Conservation (phyloP, 2,329 filamentous ascomycete species). For the Aureobasidium sp. region DNA sequence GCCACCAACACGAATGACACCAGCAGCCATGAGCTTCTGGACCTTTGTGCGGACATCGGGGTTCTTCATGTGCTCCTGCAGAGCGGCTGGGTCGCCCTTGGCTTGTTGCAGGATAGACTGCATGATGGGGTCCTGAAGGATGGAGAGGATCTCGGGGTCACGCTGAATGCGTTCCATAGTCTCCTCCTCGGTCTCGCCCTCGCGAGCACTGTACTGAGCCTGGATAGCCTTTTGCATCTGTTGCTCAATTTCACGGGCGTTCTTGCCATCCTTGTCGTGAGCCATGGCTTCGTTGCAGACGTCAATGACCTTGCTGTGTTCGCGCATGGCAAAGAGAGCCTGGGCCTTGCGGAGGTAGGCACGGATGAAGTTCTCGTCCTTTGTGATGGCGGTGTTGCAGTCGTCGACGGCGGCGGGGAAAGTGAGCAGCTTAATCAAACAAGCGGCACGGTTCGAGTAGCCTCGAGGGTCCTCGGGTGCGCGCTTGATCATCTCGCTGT, state of each 20-base stretch:
- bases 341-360: constrained; percentile 96
- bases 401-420: constrained; percentile 92
- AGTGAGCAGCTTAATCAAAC: constrained; percentile 91
- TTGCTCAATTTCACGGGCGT: constrained; percentile 84
- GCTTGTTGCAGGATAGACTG: constrained; percentile 95
- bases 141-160: constrained; percentile 60
- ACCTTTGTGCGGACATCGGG: constrained; percentile 77
- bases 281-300: constrained; percentile 73
- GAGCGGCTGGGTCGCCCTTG: constrained; percentile 81
- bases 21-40: constrained; percentile 87
- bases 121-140: constrained; percentile 75
- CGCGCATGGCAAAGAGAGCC: constrained; percentile 93
- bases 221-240: constrained; percentile 89
- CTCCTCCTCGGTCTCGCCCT: constrained; percentile 88
- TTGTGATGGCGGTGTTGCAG: constrained; percentile 85
- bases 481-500: constrained; percentile 94
- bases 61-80: constrained; percentile 98
- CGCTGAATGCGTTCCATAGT: constrained; percentile 83
- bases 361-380: constrained; percentile 84
- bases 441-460: constrained; percentile 94
- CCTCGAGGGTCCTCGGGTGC: constrained; percentile 87
- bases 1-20: constrained; percentile 58
- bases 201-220: constrained; percentile 82
- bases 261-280: constrained; percentile 72
- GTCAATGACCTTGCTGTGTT: constrained; percentile 92